Percentiles rank a stretch among this genome's conserved stretches.
Conservation (phyloP, 768 basidiomycete species). For the Lactifluus subvellereus region DNA sequence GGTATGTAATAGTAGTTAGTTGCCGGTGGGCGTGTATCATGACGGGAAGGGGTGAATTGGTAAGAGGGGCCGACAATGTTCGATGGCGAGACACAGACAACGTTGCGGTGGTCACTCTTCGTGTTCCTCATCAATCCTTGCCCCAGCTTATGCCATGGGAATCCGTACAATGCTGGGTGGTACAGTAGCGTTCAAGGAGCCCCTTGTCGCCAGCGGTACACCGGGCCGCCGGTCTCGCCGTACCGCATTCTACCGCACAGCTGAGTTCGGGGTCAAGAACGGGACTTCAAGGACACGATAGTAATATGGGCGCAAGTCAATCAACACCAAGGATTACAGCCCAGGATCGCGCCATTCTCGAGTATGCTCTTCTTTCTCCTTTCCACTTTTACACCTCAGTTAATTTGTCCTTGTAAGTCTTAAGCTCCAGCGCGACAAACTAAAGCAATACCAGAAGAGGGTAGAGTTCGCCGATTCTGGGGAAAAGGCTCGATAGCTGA, state of each 20-base stretch:
- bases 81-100: too few relatives aligned
- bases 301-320: constrained; percentile 60
- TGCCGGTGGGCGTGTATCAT: too few relatives aligned
- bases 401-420: constrained; percentile 47
- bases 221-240: background rate
- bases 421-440: constrained; percentile 92
- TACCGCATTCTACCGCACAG: too few relatives aligned
- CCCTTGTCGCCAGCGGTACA: background rate
- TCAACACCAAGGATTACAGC: constrained; percentile 84
- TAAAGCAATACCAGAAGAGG: constrained; percentile 93
- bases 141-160: too few relatives aligned
- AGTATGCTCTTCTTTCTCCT: constrained; percentile 49
- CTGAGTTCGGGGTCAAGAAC: too few relatives aligned
- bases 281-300: background rate
- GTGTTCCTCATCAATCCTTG: too few relatives aligned
- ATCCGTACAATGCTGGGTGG: too few relatives aligned
- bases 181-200: too few relatives aligned
- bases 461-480: constrained; percentile 36
- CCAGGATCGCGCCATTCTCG: constrained; percentile 92
- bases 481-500: background rate
- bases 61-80: too few relatives aligned
- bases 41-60: too few relatives aligned
- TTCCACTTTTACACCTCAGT: constrained; percentile 16
- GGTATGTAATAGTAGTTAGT: too few relatives aligned
- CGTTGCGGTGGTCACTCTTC: too few relatives aligned